Evolutionary conservation across 352 stramenopile species (phyloP).

Genomic region (Globisporangium parvum): DNA sequence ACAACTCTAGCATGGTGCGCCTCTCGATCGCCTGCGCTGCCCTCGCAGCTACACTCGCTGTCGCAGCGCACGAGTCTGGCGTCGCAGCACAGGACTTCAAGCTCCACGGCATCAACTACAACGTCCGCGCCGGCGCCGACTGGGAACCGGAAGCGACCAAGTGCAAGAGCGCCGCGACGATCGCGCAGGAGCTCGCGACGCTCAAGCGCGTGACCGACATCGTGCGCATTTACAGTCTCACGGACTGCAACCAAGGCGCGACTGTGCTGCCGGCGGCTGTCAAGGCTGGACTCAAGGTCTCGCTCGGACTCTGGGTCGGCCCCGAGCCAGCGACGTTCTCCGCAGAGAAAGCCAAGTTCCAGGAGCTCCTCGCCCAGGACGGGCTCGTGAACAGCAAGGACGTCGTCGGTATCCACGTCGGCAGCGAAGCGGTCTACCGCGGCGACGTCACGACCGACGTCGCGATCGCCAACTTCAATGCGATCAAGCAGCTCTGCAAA

Average conservation of each 20-base stretch:
- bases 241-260: conserved; percentile 45
- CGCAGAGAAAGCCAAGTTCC: conserved; percentile 29
- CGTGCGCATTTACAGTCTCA: conserved; percentile 44
- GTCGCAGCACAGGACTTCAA: conserved; percentile 14
- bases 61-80: not conserved
- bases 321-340: conserved; percentile 25
- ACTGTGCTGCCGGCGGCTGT: conserved; percentile 40
- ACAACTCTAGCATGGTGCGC: not conserved
- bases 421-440: conserved; percentile 64
- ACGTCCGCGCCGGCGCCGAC: conserved; percentile 39
- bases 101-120: conserved; percentile 68
- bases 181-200: conserved; percentile 36
- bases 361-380: conserved; percentile 23
- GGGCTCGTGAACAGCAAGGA: conserved; percentile 18
- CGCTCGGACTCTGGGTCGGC: conserved; percentile 58
- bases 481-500: conserved; percentile 28
- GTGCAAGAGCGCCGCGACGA: conserved; percentile 38
- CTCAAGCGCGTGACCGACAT: conserved; percentile 31
- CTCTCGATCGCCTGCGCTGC: conserved; percentile 1
- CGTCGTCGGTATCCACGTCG: conserved; percentile 56
- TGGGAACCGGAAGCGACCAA: conserved; percentile 31
- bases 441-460: conserved; percentile 37
- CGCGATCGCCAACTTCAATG: conserved; percentile 32
- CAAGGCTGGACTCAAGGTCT: conserved; percentile 36
- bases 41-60: conserved; percentile 1